Evolutionary conservation across 805 yeast genomes (phyloP).

Genomic region (Jamesozyma rosinii): DNA sequence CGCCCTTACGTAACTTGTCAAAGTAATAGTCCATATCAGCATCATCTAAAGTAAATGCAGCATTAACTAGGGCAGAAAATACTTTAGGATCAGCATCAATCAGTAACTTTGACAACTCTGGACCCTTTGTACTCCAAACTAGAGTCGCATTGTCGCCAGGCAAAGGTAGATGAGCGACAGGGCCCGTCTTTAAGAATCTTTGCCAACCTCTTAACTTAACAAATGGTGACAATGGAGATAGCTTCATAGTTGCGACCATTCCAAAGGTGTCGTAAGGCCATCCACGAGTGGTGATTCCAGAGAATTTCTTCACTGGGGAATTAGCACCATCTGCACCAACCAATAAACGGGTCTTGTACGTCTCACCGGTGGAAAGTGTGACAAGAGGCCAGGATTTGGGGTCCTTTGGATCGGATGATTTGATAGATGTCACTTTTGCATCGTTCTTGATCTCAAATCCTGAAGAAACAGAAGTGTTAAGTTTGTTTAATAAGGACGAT

Average conservation of each 20-base stretch:
- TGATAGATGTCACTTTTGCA: conserved; percentile 56
- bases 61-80: conserved; percentile 68
- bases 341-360: conserved; percentile 58
- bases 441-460: conserved; percentile 46
- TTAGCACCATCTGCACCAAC: conserved; percentile 95
- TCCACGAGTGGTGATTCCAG: conserved; percentile 79
- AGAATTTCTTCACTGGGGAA: conserved; percentile 79
- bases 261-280: conserved; percentile 88
- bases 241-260: conserved; percentile 78
- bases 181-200: conserved; percentile 84
- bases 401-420: conserved; percentile 26
- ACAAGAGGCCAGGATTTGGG: conserved; percentile 68
- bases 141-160: conserved; percentile 81
- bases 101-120: conserved; percentile 59
- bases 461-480: conserved; percentile 34
- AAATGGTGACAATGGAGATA: conserved; percentile 66
- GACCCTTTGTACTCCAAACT: conserved; percentile 87
- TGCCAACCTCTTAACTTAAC: conserved; percentile 80
- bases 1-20: conserved; percentile 31
- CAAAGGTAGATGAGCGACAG: conserved; percentile 82
- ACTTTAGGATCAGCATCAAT: conserved; percentile 48
- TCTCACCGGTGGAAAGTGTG: conserved; percentile 53
- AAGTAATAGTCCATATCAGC: conserved; percentile 71
- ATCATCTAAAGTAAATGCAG: conserved; percentile 71
- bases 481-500: conserved; percentile 50